A percentile compares a stretch with the other conserved stretches of the same genome.
phyloP scores from a whole-genome alignment of 306 rosid species.

The Cucumis hystrix region DNA sequence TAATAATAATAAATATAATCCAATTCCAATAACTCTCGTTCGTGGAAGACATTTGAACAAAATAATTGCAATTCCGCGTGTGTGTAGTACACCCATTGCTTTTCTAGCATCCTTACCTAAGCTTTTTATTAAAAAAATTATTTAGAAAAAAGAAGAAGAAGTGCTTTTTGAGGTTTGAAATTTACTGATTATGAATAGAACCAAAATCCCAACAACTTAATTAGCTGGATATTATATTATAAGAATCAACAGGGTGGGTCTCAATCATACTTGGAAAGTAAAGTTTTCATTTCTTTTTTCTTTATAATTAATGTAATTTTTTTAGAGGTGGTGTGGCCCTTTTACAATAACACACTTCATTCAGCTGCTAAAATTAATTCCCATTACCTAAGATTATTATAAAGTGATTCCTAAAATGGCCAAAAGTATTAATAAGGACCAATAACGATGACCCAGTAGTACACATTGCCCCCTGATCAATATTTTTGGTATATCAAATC shows the following conservation, averaged over 20 bases:
- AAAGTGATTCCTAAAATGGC: not conserved
- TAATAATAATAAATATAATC: not conserved
- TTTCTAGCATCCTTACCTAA: not conserved
- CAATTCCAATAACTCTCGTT: constrained; percentile 27
- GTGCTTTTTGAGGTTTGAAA: not conserved
- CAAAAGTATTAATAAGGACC: not conserved
- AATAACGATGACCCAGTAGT: not conserved
- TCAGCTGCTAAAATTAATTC: not conserved
- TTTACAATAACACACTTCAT: no score
- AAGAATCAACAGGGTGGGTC: not conserved
- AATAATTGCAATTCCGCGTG: not conserved
- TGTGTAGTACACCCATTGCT: not conserved
- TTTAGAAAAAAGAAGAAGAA: not conserved
- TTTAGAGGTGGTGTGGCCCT: no score
- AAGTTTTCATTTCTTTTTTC: no score
- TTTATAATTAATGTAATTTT: no score
- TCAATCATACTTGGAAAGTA: not conserved
- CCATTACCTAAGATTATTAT: not conserved
- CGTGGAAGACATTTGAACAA: constrained; percentile 9
- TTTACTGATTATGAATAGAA: not conserved
- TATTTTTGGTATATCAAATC: not conserved
- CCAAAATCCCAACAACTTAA: not conserved
- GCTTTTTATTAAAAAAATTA: not conserved
- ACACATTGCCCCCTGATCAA: not conserved
- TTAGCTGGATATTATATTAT: not conserved